These are phyloP conservation scores for Paraconiothyrium brasiliense DNA, from an alignment of 2,329 filamentous ascomycete genomes.

Conservation along the genomic window DNA sequence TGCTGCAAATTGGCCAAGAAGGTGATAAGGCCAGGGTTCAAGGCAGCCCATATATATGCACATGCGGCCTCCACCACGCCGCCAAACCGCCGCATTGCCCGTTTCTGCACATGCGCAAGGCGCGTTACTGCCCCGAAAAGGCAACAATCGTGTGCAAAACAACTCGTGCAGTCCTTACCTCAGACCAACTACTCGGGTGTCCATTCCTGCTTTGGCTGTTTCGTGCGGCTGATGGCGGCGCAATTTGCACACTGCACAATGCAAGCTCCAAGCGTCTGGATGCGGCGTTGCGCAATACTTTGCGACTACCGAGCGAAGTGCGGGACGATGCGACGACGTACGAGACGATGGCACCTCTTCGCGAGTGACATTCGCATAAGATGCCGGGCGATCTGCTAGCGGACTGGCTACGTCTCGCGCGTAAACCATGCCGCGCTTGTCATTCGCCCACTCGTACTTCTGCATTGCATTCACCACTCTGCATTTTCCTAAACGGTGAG, in stretches of 20 bases:
- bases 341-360: background rate
- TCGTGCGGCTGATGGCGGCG: constrained; percentile 6
- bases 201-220: background rate
- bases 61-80: constrained; percentile 8
- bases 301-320: constrained; percentile 11
- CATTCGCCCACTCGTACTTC: constrained; percentile 7
- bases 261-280: background rate
- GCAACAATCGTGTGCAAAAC: constrained; percentile 3
- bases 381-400: constrained; percentile 9
- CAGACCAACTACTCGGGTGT: background rate
- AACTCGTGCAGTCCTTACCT: constrained; percentile 5
- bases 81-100: constrained; percentile 9
- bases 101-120: constrained; percentile 6
- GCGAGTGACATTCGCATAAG: constrained; percentile 5
- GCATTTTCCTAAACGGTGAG: constrained; percentile 12
- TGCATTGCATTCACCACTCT: background rate
- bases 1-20: constrained; percentile 11
- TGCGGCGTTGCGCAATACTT: constrained; percentile 2
- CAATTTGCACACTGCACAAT: constrained; percentile 4
- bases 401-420: constrained; percentile 10
- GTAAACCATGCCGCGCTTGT: constrained; percentile 5
- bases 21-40: constrained; percentile 3
- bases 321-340: constrained; percentile 7
- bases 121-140: background rate
- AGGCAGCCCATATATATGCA: constrained; percentile 13